Conservation (phyloP, 23 red algal genomes). For the Cyanidiococcus yangmingshanensis region DNA sequence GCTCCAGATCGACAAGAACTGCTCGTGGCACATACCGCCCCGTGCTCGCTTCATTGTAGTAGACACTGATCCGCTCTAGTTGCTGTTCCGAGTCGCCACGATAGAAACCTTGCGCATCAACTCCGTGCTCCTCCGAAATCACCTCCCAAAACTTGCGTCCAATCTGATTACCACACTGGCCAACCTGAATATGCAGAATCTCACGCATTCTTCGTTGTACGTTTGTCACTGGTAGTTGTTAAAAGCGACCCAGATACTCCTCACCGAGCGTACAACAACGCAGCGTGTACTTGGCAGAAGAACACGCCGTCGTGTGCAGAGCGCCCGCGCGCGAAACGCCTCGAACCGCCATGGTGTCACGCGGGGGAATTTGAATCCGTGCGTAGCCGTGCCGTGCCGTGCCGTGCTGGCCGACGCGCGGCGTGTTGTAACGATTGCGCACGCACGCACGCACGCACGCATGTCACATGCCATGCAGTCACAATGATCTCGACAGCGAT, state of each 20-base stretch:
- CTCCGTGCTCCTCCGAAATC: conserved; percentile 94
- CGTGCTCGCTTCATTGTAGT: conserved; percentile 84
- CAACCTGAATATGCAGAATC: conserved; percentile 67
- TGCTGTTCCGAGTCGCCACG: conserved; percentile 50
- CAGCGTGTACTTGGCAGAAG: no score
- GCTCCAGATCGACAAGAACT: conserved; percentile 85
- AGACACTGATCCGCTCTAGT: conserved; percentile 80
- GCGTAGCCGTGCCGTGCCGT: no score
- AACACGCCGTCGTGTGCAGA: no score
- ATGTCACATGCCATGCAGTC: no score
- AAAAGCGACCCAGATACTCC: no score
- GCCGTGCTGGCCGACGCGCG: neutral
- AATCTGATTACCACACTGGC: conserved; percentile 98
- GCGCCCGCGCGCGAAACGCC: neutral
- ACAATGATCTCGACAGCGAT: no score
- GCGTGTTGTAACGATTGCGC: neutral
- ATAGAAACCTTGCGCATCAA: conserved; percentile 52
- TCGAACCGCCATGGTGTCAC: neutral
- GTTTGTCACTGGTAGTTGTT: no score
- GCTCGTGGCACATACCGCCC: conserved; percentile 93
- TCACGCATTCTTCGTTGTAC: conserved; percentile 31
- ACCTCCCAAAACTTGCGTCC: conserved; percentile 88
- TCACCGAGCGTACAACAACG: no score
- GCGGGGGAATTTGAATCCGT: neutral
- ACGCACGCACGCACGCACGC: no score